Evolutionary conservation across 2,329 filamentous ascomycete genomes (phyloP), one percentile per base, ranked within the genome.

Genomic region (Aspergillus intermedius): DNA sequence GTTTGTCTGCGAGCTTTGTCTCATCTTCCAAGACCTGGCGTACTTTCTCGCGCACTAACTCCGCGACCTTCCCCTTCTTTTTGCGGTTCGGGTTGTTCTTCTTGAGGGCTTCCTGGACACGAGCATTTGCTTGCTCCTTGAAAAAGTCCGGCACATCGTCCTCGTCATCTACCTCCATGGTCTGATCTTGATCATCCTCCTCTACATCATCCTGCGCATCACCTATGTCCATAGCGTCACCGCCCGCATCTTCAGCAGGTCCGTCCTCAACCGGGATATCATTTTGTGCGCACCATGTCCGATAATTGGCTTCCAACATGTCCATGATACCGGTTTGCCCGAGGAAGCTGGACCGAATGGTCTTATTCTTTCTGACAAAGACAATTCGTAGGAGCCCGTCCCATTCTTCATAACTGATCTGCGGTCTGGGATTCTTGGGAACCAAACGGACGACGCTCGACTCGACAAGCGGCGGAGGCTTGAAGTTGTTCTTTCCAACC

Each of bases 401-500:
- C 85, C 91, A 96, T 69, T 97, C 93, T 46, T 94, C 89, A 71
- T 91, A 97, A 65, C 83, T 88, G 55, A 97, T 91, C 58, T 89
- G 85, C 46, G 91, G 91, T 34, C 89, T 76, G 9, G 90, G 90
- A 34, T 81, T 78, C 74, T 96, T 94, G 19, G 90, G 90, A 64
- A 91, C 88, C 57, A 96, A 86, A 51, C 91, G 81, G 43, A 96
- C 90, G 5, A 96, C 91, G 49, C 86, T 91, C 6, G 83, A 88
- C 70, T 98, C 93, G 49, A 98, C 93, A 62, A 89, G 82, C 7
- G 93, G 93, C 1, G 93, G 91, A 0, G 93, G 93, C 53, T 88
- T 89, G 79, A 97, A 98, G 74, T 97, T 97, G 71, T 94, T 93
- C 71, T 86, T 87, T 55, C 91, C 90, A 42, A 97, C 91, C 73